Evolutionary conservation across 495 filamentous ascomycete genomes (phyloP).

Genomic region (Geopyxis carbonaria): DNA sequence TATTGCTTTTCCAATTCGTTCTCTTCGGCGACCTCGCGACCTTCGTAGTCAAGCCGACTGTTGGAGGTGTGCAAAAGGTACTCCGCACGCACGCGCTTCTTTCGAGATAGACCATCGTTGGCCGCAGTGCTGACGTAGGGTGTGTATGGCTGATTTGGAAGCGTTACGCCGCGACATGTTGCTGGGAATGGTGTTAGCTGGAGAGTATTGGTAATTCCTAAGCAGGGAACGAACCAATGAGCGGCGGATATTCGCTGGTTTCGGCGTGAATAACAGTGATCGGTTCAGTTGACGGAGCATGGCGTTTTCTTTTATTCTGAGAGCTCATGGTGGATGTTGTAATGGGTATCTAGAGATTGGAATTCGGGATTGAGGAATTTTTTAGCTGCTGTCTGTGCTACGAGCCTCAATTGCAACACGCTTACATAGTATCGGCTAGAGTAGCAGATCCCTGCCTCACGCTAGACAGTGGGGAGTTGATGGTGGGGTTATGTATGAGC

Average conservation of each 20-base stretch:
- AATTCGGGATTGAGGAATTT: too few relatives aligned
- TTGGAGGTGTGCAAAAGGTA: slow-evolving; percentile 62
- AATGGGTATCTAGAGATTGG: too few relatives aligned
- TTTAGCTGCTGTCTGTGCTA: too few relatives aligned
- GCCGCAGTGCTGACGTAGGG: slow-evolving; percentile 11
- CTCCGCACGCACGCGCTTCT: slow-evolving; percentile 33
- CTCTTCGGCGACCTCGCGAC: slow-evolving; percentile 50
- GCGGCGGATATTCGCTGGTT: slow-evolving; percentile 15
- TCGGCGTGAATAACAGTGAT: slow-evolving; percentile 12
- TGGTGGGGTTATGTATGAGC: too few relatives aligned
- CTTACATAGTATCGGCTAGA: too few relatives aligned
- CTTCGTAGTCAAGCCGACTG: slow-evolving; percentile 63
- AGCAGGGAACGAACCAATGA: slow-evolving; percentile 13
- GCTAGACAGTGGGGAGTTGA: too few relatives aligned
- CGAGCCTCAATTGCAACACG: too few relatives aligned
- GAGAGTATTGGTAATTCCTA: not conserved
- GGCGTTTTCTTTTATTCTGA: slow-evolving; percentile 19
- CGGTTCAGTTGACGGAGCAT: not conserved
- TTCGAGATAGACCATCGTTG: slow-evolving; percentile 7
- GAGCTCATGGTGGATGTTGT: slow-evolving; percentile 8
- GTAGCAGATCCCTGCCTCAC: too few relatives aligned
- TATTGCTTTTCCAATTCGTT: slow-evolving; percentile 63
- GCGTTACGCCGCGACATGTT: slow-evolving; percentile 17
- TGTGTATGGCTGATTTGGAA: slow-evolving; percentile 12
- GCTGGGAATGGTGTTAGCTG: slow-evolving; percentile 11